A percentile compares a stretch with the other conserved stretches of the same genome.
phyloP scores from a whole-genome alignment of 1,284 basidiomycete species.

The Trametes hirsuta region DNA sequence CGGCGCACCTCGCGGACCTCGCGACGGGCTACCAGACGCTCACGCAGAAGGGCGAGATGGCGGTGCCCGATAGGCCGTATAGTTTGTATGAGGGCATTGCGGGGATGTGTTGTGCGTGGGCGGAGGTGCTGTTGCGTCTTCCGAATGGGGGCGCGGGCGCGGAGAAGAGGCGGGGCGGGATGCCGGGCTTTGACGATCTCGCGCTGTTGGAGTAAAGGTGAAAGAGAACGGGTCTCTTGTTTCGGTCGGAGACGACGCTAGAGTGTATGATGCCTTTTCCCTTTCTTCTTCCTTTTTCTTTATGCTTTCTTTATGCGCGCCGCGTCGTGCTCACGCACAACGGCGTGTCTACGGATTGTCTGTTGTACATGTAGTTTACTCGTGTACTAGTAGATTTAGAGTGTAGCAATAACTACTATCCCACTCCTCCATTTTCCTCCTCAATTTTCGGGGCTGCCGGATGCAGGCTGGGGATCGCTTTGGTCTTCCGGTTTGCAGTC shows the following conservation, averaged over 20 bases:
- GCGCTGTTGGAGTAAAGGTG: constrained; percentile 5
- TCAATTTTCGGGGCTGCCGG: no score
- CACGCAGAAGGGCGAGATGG: constrained; percentile 45
- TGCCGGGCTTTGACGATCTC: constrained; percentile 35
- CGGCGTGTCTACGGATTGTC: no score
- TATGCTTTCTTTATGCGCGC: no score
- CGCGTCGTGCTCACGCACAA: no score
- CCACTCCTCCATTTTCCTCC: no score
- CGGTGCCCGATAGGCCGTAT: constrained; percentile 50
- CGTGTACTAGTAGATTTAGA: background rate
- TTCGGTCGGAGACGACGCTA: background rate
- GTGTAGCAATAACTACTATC: no score
- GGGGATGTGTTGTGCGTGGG: constrained; percentile 61
- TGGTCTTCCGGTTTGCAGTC: no score
- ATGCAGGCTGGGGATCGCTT: no score
- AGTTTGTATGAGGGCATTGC: constrained; percentile 59
- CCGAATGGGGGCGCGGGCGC: constrained; percentile 10
- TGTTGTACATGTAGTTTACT: background rate
- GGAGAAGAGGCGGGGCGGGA: constrained; percentile 20
- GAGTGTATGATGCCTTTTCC: background rate
- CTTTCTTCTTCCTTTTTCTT: background rate
- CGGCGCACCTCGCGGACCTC: constrained; percentile 50
- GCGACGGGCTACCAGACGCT: constrained; percentile 41
- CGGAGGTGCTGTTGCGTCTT: constrained; percentile 45
- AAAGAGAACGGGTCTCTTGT: background rate